A percentile compares a stretch with the other conserved stretches of the same genome.
Evolutionary conservation across 2,329 filamentous ascomycete genomes (phyloP).

Genomic region (Calonectria pteridis): DNA sequence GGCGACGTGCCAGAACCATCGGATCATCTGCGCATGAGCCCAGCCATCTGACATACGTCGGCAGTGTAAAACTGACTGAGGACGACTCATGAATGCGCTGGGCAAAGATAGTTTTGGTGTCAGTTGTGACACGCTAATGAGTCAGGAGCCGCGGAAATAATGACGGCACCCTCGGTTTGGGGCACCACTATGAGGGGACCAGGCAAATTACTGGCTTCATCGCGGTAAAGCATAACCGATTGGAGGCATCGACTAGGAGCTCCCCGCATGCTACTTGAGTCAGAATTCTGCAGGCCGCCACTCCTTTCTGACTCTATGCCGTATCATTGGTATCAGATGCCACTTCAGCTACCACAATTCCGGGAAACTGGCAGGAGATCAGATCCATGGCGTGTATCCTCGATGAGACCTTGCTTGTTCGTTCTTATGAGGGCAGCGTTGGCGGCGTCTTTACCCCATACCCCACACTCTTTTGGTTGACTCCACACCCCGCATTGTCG

Average conservation of each 20-base stretch:
- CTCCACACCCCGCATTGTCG: slow-evolving; percentile 42
- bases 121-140: slow-evolving; percentile 23
- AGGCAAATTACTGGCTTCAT: background rate
- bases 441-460: slow-evolving; percentile 25
- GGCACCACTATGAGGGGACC: background rate
- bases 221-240: slow-evolving; percentile 28
- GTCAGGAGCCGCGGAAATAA: slow-evolving; percentile 20
- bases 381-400: background rate
- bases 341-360: background rate
- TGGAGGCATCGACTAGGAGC: background rate
- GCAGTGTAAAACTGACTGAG: background rate
- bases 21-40: background rate
- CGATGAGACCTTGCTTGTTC: background rate
- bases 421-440: background rate
- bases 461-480: slow-evolving; percentile 27
- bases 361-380: background rate
- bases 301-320: slow-evolving; percentile 18
- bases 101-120: background rate
- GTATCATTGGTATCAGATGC: background rate
- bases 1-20: too few species aligned
- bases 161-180: slow-evolving; percentile 10
- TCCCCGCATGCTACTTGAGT: slow-evolving; percentile 15
- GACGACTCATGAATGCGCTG: background rate
- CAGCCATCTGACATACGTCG: background rate
- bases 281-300: slow-evolving; percentile 2